Evolutionary conservation across 768 basidiomycete species (phyloP).

Genomic region (Chalciporus piperatus): DNA sequence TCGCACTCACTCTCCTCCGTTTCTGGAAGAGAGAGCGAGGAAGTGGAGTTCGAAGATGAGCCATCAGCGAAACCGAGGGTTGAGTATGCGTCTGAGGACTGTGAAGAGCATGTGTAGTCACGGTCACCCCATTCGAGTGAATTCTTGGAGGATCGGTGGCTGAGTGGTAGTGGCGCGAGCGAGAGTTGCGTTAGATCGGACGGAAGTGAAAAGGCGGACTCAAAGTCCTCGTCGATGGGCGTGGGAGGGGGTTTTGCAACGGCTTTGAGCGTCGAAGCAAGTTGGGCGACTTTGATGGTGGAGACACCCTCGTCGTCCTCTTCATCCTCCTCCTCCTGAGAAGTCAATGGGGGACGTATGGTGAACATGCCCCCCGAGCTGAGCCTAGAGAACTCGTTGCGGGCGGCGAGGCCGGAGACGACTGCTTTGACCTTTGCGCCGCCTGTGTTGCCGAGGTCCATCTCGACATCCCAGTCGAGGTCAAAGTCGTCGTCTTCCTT

Average conservation of each 20-base stretch:
- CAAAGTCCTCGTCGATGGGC: constrained; percentile 69
- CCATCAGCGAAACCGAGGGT: constrained; percentile 72
- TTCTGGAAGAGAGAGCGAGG: constrained; percentile 61
- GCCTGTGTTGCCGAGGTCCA: constrained; percentile 61
- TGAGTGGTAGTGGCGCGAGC: constrained; percentile 72
- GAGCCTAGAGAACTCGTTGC: constrained; percentile 38
- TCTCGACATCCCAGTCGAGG: constrained; percentile 81
- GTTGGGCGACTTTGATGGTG: constrained; percentile 71
- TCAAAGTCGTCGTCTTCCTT: constrained; percentile 59
- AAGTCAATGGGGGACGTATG: constrained; percentile 62
- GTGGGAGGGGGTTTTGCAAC: constrained; percentile 33
- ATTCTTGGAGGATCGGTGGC: constrained; percentile 76
- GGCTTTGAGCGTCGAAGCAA: constrained; percentile 37
- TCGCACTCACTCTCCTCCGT: constrained; percentile 69
- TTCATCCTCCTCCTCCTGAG: constrained; percentile 49
- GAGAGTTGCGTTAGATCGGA: constrained; percentile 79
- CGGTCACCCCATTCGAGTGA: constrained; percentile 86
- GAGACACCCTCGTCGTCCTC: constrained; percentile 82
- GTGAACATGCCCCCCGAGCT: constrained; percentile 35
- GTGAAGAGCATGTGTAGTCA: constrained; percentile 77
- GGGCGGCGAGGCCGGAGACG: constrained; percentile 37
- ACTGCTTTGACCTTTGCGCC: constrained; percentile 45
- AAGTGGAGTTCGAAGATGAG: constrained; percentile 70
- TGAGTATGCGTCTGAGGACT: constrained; percentile 86
- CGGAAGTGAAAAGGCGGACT: constrained; percentile 79